Percentiles rank a stretch among this genome's conserved stretches.
Conservation (phyloP, 164 flowering plant genomes). For the Dillenia turbinata region DNA sequence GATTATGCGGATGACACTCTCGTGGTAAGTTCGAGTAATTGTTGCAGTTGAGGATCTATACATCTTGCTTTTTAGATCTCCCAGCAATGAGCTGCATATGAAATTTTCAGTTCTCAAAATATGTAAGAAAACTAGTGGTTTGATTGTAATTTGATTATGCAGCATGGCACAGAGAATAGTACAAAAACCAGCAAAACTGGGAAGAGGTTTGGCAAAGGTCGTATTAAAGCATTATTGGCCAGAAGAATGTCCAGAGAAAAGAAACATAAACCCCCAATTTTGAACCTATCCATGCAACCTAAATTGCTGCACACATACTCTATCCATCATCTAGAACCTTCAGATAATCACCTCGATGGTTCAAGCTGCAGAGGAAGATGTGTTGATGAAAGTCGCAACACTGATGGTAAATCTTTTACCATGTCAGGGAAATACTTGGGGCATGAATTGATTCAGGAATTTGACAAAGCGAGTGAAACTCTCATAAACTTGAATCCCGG, state of each 20-base stretch:
- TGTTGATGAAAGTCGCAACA: slow-evolving; percentile 1
- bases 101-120: too few relatives aligned
- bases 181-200: too few relatives aligned
- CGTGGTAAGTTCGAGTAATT: too few relatives aligned
- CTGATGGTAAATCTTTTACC: slow-evolving; percentile 9
- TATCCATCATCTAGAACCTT: slow-evolving; percentile 27
- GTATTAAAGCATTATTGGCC: slow-evolving; percentile 27
- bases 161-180: too few relatives aligned
- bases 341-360: slow-evolving; percentile 15
- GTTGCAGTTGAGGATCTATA: too few relatives aligned
- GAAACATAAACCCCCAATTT: slow-evolving; percentile 29
- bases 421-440: slow-evolving; percentile 11
- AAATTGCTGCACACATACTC: slow-evolving; percentile 22
- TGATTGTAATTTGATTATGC: too few relatives aligned
- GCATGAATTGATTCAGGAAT: slow-evolving; percentile 25
- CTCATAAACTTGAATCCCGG: slow-evolving; percentile 18
- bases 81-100: too few relatives aligned
- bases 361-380: slow-evolving; percentile 3
- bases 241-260: slow-evolving; percentile 42
- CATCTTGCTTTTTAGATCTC: too few relatives aligned
- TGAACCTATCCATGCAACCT: slow-evolving; percentile 29
- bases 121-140: too few relatives aligned
- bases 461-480: slow-evolving; percentile 19
- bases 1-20: too few relatives aligned
- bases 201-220: too few relatives aligned